Evolutionary conservation across 495 filamentous ascomycete species (phyloP), one percentile per base, ranked within the genome.

Genomic region (Aspergillus conjunctus): DNA sequence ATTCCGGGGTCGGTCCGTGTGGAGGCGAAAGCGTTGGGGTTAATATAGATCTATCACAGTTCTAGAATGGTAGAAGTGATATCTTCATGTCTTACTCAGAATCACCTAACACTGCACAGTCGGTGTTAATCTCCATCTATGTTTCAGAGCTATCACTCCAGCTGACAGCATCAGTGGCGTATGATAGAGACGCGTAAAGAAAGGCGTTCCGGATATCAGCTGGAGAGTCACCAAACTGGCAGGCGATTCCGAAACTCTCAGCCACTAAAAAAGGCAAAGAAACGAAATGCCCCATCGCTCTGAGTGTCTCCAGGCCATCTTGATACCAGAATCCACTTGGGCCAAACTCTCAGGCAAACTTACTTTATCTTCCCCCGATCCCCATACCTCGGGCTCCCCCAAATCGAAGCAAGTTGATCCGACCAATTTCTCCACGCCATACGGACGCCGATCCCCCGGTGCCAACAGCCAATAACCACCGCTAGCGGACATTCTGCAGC

Each of bases 1-100:
- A 72, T 87, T 52, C 71, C 79, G 5, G 63, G 63, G 31, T 73
- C 73, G 14, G 75, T 86, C 15, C 71, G 73, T 5, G 54, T 58
- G 7, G 82, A 83, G 70, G 78, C 79, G 18, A 70, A 51, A 2
- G 15, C 18, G 2, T 46, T 46, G 18, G 43, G 43, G 17, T 18
- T 46, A 20, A 18, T 46, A 2, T 46, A 46, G 18, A 41, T 1
- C n/a, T n/a, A n/a, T n/a, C n/a, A n/a, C n/a, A n/a, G n/a, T n/a
- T n/a, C n/a, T n/a, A n/a, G n/a, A n/a, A n/a, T n/a, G n/a, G n/a
- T n/a, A n/a, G n/a, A n/a, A n/a, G n/a, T n/a, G n/a, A n/a, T n/a
- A n/a, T n/a, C n/a, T n/a, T n/a, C n/a, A n/a, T n/a, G n/a, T n/a
- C 3, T 1, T 37, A 37, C 1, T 37, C 14, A 8, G 14, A 37